phyloP scores from a whole-genome alignment of 129 eudicot species.

The Centrapalus pauciflorus region DNA sequence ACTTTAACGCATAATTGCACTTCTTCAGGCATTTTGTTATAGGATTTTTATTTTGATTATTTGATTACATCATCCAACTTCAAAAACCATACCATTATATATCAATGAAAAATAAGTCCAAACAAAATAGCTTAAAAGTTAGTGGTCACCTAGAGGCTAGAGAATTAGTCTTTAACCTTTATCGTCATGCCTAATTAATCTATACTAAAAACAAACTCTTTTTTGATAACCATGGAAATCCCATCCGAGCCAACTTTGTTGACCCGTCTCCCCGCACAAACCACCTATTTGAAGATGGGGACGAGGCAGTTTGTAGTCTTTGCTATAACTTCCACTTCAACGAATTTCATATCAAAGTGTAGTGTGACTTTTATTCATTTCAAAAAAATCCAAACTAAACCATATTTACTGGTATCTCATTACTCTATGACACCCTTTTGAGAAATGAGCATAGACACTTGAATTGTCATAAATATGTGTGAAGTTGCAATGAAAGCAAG shows the following conservation, averaged over 20 bases:
- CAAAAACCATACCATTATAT: background rate
- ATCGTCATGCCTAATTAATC: no score
- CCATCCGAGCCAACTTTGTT: no score
- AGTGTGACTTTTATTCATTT: background rate
- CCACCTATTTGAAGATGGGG: no score
- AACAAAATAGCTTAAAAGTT: no score
- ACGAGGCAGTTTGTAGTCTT: background rate
- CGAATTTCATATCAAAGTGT: background rate
- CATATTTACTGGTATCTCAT: background rate
- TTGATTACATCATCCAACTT: background rate
- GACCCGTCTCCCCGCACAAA: no score
- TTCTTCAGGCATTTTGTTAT: background rate
- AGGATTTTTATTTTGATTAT: background rate
- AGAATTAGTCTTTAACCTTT: no score
- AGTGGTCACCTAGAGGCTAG: no score
- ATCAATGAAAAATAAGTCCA: no score
- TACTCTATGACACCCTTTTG: background rate
- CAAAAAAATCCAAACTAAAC: background rate
- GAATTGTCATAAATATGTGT: background rate
- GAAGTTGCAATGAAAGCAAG: background rate
- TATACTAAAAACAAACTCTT: no score
- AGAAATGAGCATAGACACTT: background rate
- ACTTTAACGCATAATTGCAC: background rate
- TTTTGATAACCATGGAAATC: no score
- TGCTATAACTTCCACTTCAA: background rate